Conservation (phyloP, 2,329 filamentous ascomycete genomes). For the Verticillium alfalfae region DNA sequence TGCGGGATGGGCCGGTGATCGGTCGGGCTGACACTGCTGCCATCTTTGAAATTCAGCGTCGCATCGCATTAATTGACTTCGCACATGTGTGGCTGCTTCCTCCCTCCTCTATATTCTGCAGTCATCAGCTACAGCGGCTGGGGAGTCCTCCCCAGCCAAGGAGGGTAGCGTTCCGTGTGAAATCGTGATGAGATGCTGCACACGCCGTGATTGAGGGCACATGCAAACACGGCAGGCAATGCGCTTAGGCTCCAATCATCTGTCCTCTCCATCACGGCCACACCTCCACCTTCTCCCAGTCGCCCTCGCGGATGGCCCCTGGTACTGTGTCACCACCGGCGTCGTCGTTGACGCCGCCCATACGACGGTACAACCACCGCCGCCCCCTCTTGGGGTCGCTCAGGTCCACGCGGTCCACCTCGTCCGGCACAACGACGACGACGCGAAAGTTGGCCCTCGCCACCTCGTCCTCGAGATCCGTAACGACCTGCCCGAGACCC, state of each 20-base stretch:
- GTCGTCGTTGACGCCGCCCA: constrained; percentile 28
- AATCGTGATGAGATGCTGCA: neutral
- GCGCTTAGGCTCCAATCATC: constrained; percentile 19
- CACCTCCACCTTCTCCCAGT: constrained; percentile 65
- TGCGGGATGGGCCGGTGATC: neutral
- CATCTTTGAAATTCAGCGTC: neutral
- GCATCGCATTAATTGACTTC: neutral
- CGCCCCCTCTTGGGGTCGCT: constrained; percentile 57
- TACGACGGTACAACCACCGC: constrained; percentile 63
- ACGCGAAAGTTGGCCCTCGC: constrained; percentile 76
- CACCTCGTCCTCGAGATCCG: constrained; percentile 62
- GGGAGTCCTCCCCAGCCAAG: neutral
- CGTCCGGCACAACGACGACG: constrained; percentile 72
- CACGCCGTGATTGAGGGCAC: neutral
- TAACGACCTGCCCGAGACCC: constrained; percentile 58
- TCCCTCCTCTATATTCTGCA: neutral
- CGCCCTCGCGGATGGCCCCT: constrained; percentile 23
- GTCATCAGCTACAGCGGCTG: neutral
- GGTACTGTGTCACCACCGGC: constrained; percentile 14
- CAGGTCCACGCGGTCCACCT: constrained; percentile 71
- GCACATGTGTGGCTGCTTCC: neutral
- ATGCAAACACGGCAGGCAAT: neutral
- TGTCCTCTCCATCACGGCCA: constrained; percentile 48
- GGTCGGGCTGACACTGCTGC: neutral
- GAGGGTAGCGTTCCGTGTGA: neutral